Conservation (phyloP, 805 yeast genomes). For the Lachancea kluyveri region DNA sequence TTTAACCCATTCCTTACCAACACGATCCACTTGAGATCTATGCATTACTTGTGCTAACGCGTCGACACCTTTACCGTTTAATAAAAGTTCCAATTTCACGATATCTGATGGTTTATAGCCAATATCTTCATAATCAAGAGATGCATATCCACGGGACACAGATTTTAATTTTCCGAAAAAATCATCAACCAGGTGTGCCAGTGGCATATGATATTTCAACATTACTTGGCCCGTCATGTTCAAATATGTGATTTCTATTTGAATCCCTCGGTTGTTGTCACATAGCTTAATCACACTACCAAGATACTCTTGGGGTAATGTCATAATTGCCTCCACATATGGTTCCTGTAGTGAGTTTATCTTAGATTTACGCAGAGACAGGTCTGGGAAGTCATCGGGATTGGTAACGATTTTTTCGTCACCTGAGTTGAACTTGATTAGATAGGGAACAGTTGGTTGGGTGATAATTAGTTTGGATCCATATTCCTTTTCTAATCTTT, state of each 20-base stretch:
- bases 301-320: conserved; percentile 82
- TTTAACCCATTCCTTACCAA: conserved; percentile 78
- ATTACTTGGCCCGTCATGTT: conserved; percentile 70
- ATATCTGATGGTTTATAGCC: conserved; percentile 79
- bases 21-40: conserved; percentile 59
- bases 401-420: conserved; percentile 64
- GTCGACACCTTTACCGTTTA: conserved; percentile 84
- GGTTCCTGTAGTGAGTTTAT: conserved; percentile 66
- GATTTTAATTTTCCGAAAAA: conserved; percentile 92
- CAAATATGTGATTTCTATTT: conserved; percentile 69
- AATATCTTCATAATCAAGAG: conserved; percentile 89
- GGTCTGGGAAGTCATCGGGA: conserved; percentile 88
- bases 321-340: conserved; percentile 81
- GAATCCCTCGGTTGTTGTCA: conserved; percentile 77
- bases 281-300: conserved; percentile 85
- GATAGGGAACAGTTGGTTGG: conserved; percentile 93
- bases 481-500: conserved; percentile 85
- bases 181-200: conserved; percentile 88
- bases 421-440: conserved; percentile 63
- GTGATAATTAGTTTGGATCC: conserved; percentile 90
- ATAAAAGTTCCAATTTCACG: conserved; percentile 80
- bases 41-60: conserved; percentile 92
- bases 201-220: conserved; percentile 73
- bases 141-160: conserved; percentile 85
- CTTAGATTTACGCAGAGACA: conserved; percentile 32